phyloP scores from a whole-genome alignment of 2,329 filamentous ascomycete species.

The Arthrobotrys musiformis region DNA sequence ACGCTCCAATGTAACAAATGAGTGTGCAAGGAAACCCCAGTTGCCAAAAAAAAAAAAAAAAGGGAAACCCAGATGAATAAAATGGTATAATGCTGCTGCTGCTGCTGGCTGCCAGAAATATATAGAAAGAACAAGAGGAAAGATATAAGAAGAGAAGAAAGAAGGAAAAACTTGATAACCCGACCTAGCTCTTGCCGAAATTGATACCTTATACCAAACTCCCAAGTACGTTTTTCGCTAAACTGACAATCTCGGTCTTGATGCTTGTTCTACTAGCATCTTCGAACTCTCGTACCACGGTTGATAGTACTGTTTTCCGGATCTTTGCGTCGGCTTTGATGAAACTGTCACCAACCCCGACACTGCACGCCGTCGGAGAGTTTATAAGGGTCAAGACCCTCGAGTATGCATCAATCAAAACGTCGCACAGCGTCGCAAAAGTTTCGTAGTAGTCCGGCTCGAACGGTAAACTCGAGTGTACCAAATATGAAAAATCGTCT shows the following conservation, averaged over 20 bases:
- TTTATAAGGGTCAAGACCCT: conserved; percentile 79
- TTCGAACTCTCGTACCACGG: conserved; percentile 91
- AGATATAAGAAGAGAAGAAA: conserved; percentile 16
- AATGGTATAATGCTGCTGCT: conserved; percentile 11
- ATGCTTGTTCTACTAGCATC: conserved; percentile 80
- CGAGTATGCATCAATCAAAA: conserved; percentile 90
- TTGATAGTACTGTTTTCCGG: conserved; percentile 87
- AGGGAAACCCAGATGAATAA: conserved; percentile 35
- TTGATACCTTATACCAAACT: conserved; percentile 73
- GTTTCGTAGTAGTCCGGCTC: conserved; percentile 98
- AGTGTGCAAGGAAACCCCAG: conserved; percentile 30
- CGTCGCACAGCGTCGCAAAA: conserved; percentile 93
- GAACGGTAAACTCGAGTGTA: conserved; percentile 93
- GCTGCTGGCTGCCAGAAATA: conserved; percentile 21
- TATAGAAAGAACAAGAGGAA: background rate
- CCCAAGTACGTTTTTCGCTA: conserved; percentile 88
- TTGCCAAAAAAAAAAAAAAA: conserved; percentile 3
- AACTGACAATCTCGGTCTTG: conserved; percentile 82
- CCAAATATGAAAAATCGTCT: conserved; percentile 85
- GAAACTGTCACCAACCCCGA: conserved; percentile 82
- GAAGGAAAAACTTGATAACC: conserved; percentile 5
- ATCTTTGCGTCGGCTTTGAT: conserved; percentile 87
- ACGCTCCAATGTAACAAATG: conserved; percentile 52
- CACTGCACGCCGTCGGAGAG: conserved; percentile 77
- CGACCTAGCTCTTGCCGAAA: conserved; percentile 12